A percentile compares a stretch with the other conserved stretches of the same genome.
These are phyloP conservation scores for Tetradesmus lagerheimii DNA, from an alignment of 139 green algal species.

Conservation along the genomic window DNA sequence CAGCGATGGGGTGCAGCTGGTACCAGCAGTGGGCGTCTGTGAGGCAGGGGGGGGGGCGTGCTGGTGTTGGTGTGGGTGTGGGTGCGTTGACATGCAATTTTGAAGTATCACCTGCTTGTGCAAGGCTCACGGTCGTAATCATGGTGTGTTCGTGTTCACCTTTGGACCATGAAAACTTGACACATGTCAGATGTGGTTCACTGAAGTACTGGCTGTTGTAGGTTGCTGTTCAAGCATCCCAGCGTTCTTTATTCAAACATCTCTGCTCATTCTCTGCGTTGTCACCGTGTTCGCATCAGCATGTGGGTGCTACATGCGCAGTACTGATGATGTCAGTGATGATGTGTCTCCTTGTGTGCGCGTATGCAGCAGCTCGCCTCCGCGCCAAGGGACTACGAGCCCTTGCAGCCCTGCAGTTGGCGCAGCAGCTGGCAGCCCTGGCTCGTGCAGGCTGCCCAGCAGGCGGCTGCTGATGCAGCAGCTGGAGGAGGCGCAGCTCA, in stretches of 20 bases:
- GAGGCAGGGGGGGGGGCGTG: neutral
- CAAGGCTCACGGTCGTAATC: no score
- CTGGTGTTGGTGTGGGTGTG: neutral
- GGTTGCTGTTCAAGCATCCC: no score
- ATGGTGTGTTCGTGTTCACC: no score
- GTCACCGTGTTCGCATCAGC: no score
- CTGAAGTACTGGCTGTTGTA: no score
- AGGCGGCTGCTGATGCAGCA: constrained; percentile 2
- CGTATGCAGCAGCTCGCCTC: neutral
- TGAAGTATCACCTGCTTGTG: no score
- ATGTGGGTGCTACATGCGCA: no score
- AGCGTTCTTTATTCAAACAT: no score
- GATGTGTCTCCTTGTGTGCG: neutral
- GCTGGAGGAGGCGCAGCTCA: constrained; percentile 10
- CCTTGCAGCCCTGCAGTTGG: neutral
- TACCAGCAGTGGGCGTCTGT: neutral
- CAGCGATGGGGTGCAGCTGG: neutral
- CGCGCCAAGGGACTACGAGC: no score
- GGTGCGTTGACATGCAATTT: neutral
- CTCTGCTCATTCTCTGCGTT: no score
- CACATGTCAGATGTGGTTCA: no score
- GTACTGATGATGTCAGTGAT: neutral
- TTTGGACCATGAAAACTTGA: no score
- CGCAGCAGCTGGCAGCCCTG: neutral
- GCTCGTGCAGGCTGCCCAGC: neutral